Conservation (phyloP, 2,329 filamentous ascomycete genomes). For the Drechslerella coelobrocha region DNA sequence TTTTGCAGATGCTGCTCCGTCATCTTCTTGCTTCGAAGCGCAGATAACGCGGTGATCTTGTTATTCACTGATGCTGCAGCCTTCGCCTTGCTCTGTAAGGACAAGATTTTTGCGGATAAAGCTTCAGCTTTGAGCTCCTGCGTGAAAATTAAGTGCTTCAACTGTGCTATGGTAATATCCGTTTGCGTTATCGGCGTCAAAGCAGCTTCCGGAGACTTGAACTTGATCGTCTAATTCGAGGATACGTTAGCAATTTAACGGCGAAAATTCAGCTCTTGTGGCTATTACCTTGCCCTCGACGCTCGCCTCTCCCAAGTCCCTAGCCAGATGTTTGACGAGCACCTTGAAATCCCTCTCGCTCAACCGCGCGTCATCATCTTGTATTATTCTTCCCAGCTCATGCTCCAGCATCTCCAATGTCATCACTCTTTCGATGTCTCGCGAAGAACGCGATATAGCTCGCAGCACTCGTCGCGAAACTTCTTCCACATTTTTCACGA, state of each 20-base stretch:
- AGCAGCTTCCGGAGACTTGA: conserved; percentile 66
- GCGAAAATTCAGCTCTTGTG: conserved; percentile 17
- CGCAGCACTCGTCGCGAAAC: conserved; percentile 66
- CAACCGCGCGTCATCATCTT: conserved; percentile 61
- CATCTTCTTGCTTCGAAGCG: conserved; percentile 81
- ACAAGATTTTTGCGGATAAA: conserved; percentile 65
- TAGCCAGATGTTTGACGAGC: conserved; percentile 71
- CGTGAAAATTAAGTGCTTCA: conserved; percentile 74
- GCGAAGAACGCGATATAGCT: conserved; percentile 59
- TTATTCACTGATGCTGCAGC: conserved; percentile 76
- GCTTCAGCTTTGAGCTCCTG: conserved; percentile 72
- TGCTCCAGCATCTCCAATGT: conserved; percentile 70
- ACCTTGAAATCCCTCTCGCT: conserved; percentile 72
- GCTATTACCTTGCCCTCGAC: conserved; percentile 59
- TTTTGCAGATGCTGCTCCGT: conserved; percentile 75
- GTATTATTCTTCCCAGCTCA: conserved; percentile 64
- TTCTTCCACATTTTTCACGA: conserved; percentile 67
- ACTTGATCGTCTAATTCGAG: conserved; percentile 76
- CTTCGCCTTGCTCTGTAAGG: conserved; percentile 67
- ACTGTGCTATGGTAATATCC: conserved; percentile 79
- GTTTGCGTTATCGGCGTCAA: conserved; percentile 71
- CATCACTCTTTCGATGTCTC: conserved; percentile 71
- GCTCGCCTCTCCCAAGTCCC: conserved; percentile 67
- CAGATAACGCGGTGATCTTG: conserved; percentile 74
- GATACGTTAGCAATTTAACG: conserved; percentile 59